A percentile compares a stretch with the other conserved stretches of the same genome.
Evolutionary conservation across 2,329 filamentous ascomycete species (phyloP).

Genomic region (Tricladium varicosporioides): DNA sequence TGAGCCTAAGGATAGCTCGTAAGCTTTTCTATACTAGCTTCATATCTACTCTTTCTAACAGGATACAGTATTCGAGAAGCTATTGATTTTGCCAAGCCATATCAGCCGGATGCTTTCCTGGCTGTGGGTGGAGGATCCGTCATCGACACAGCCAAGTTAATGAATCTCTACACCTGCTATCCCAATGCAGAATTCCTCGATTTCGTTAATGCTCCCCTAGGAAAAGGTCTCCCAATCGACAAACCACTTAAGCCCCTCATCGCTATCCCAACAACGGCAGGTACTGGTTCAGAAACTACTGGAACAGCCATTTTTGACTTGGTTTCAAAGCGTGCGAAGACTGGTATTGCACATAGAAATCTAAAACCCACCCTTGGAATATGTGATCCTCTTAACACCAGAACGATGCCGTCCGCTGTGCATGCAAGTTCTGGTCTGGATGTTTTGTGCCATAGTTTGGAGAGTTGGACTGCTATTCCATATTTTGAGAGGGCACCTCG

Average conservation of each 20-base stretch:
- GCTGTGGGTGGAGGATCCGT: slow-evolving; percentile 93
- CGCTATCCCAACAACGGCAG: slow-evolving; percentile 81
- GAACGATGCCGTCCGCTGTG: slow-evolving; percentile 92
- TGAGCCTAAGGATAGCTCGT: slow-evolving; percentile 94
- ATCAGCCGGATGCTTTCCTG: slow-evolving; percentile 82
- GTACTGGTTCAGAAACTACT: slow-evolving; percentile 90
- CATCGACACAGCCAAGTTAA: slow-evolving; percentile 97
- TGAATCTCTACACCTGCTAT: slow-evolving; percentile 93
- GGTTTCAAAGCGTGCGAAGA: slow-evolving; percentile 86
- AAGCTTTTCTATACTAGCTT: slow-evolving; percentile 35
- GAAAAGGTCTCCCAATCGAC: slow-evolving; percentile 75
- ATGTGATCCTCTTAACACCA: slow-evolving; percentile 81
- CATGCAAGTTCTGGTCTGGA: slow-evolving; percentile 90
- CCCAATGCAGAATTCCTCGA: slow-evolving; percentile 93
- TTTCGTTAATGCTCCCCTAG: slow-evolving; percentile 94
- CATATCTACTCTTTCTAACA: slow-evolving; percentile 2
- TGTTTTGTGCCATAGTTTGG: slow-evolving; percentile 90
- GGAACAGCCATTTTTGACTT: slow-evolving; percentile 98
- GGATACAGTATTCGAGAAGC: slow-evolving; percentile 75
- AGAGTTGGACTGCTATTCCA: slow-evolving; percentile 97
- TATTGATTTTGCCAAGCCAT: slow-evolving; percentile 80
- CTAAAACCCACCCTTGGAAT: slow-evolving; percentile 94
- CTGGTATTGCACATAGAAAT: slow-evolving; percentile 91
- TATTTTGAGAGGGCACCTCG: slow-evolving; percentile 82
- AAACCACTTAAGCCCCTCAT: slow-evolving; percentile 72